Evolutionary conservation across 495 filamentous ascomycete species (phyloP).

Genomic region (Aspergillus saccharolyticus): DNA sequence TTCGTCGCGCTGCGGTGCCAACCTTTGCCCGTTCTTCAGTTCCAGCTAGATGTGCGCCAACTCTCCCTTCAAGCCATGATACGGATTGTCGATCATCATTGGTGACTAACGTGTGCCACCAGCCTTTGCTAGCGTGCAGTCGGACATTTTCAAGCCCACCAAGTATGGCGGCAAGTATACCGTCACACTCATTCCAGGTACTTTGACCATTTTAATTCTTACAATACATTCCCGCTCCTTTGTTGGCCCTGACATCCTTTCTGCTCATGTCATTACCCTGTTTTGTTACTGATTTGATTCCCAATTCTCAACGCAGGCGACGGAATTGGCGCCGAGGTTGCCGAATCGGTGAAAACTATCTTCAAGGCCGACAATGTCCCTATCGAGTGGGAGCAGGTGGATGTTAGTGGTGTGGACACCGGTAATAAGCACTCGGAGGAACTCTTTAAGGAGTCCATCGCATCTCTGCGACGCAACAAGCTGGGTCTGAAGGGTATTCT

Average conservation of each 20-base stretch:
- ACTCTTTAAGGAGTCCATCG: slow-evolving; percentile 89
- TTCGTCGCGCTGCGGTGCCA: slow-evolving; percentile 37
- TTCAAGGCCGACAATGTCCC: slow-evolving; percentile 99
- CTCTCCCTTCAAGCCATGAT: slow-evolving; percentile 4
- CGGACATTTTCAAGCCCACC: slow-evolving; percentile 95
- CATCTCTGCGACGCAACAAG: slow-evolving; percentile 96
- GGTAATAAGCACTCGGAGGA: slow-evolving; percentile 87
- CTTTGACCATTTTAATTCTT: background rate
- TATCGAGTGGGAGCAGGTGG: slow-evolving; percentile 97
- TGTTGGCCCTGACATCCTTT: background rate
- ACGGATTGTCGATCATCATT: background rate
- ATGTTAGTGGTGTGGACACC: slow-evolving; percentile 86
- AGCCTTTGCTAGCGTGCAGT: slow-evolving; percentile 70
- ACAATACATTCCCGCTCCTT: background rate
- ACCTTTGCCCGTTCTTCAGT: slow-evolving; percentile 31
- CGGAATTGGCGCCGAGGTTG: slow-evolving; percentile 96
- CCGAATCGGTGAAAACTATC: slow-evolving; percentile 95
- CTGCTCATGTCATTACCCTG: background rate
- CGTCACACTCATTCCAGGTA: slow-evolving; percentile 92
- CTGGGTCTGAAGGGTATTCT: slow-evolving; percentile 95
- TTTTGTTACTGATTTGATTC: background rate
- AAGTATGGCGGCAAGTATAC: slow-evolving; percentile 99
- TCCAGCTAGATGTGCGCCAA: slow-evolving; percentile 40
- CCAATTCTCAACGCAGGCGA: slow-evolving; percentile 53
- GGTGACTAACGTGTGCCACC: slow-evolving; percentile 18